These are phyloP conservation scores for Cyanidiococcus yangmingshanensis DNA, from an alignment of 23 red algal species.

Conservation along the genomic window DNA sequence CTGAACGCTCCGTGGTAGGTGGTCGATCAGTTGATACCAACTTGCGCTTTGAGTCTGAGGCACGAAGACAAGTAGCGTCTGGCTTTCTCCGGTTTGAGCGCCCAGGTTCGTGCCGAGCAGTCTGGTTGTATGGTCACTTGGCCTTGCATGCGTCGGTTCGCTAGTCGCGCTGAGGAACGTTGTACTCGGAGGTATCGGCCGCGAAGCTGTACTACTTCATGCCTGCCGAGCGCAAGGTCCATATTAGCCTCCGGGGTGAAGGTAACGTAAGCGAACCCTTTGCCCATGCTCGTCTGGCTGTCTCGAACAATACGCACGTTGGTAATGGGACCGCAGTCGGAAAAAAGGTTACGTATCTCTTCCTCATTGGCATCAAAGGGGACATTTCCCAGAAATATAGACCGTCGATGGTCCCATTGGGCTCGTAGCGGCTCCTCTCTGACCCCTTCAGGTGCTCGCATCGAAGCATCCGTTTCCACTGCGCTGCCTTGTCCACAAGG, in stretches of 20 bases:
- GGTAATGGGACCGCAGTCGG: conserved; percentile 5
- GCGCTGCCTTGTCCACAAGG: conserved; percentile 30
- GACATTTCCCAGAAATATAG: conserved; percentile 78
- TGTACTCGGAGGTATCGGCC: not conserved
- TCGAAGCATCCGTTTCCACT: conserved; percentile 36
- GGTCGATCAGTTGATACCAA: too few species aligned
- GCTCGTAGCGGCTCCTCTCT: not conserved
- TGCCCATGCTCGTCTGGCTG: conserved; percentile 23
- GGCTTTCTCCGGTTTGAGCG: too few species aligned
- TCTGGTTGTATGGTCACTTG: too few species aligned
- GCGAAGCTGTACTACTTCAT: not conserved
- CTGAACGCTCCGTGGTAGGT: not conserved
- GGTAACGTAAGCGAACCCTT: conserved; percentile 34
- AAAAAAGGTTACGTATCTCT: conserved; percentile 31
- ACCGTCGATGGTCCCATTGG: conserved; percentile 20
- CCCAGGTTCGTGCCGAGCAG: too few species aligned
- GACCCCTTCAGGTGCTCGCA: conserved; percentile 21
- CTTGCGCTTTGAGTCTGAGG: too few species aligned
- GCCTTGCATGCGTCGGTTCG: not conserved
- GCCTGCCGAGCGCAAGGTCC: not conserved
- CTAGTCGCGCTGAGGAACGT: not conserved
- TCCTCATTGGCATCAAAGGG: conserved; percentile 76
- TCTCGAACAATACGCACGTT: conserved; percentile 33
- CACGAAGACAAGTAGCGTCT: too few species aligned
- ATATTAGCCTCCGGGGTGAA: conserved; percentile 17